Conservation (phyloP, 371 early-diverging fungal genomes). For the Capniomyces stellatus region DNA sequence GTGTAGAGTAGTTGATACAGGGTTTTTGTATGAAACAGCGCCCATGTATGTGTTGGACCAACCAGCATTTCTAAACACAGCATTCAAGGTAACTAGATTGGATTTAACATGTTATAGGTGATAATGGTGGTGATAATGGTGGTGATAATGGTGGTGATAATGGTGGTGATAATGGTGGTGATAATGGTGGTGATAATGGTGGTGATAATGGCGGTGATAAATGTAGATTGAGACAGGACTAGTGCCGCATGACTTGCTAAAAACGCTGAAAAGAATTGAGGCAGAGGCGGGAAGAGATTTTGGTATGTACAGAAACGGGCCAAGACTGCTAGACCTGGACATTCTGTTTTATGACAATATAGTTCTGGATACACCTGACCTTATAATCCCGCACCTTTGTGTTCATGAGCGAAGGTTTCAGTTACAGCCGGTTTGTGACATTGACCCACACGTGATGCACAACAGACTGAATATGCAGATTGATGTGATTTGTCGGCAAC, state of each 20-base stretch:
- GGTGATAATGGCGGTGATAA: background rate
- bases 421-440: slow-evolving; percentile 81
- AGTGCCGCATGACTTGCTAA: slow-evolving; percentile 53
- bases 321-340: slow-evolving; percentile 86
- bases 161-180: background rate
- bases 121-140: no score
- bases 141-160: background rate
- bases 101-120: no score
- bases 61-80: slow-evolving; percentile 78
- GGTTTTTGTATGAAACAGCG: slow-evolving; percentile 86
- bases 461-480: slow-evolving; percentile 64
- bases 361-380: slow-evolving; percentile 37
- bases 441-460: slow-evolving; percentile 76
- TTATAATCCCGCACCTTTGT: slow-evolving; percentile 77
- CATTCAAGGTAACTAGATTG: slow-evolving; percentile 65
- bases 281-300: slow-evolving; percentile 53
- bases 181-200: background rate
- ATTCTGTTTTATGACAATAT: slow-evolving; percentile 78
- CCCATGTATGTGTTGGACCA: slow-evolving; percentile 94
- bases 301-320: slow-evolving; percentile 58
- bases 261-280: slow-evolving; percentile 68
- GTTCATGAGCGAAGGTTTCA: slow-evolving; percentile 91
- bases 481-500: slow-evolving; percentile 54
- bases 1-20: slow-evolving; percentile 67
- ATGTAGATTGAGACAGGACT: slow-evolving; percentile 36